Base-by-base conservation (phyloP, 306 rosid species). In the Inga laurina region DNA sequence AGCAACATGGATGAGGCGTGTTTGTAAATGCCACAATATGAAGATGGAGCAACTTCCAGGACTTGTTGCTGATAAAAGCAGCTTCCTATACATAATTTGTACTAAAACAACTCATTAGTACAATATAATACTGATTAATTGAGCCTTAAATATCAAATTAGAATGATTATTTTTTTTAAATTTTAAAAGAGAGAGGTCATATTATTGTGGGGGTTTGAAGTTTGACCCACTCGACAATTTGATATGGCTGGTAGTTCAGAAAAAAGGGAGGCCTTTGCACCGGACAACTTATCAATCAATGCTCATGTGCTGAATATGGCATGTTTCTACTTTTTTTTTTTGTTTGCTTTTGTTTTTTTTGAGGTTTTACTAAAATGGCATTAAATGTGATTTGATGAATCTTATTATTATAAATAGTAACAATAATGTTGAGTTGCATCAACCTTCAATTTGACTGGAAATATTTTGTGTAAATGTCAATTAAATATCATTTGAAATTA, bases 1-100 rank as follows among this genome's bases (percentile, higher is more conserved):
- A 83, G 89, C 89, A 89, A 82, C 68, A 9, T 3, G 2, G 34
- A 39, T 10, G 27, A 61, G 76, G 88, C 91, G 76, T 82, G 88
- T 82, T 87, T 87, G 83, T 56, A 81, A 49, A 24, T 46, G 19
- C 22, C 24, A 37, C 52, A 76, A 85, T 80, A 86, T 49, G 79
- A 75, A 75, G 77, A 81, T 74, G 82, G 52, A 73, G 80, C 80
- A 62, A 59, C 74, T 79, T 77, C 80, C 64, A 51, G 21, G 44
- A 74, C 66, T 59, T 59, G 59, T 74, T 59, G 54, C 35, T 62
- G 34, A 72, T 67, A 68, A 79, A 68, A 72, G 83, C 35, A 45
- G 34, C 79, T 72, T 84, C 75, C 32, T 27, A 72, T 57, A 15
- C 69, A 81, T 57, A 56, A 24, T 48, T 10, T 2, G 66, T 22